Percentiles rank a stretch among this genome's conserved stretches.
These are phyloP conservation scores for Monilinia vaccinii-corymbosi DNA, from an alignment of 2,329 filamentous ascomycete species.

Conservation along the genomic window DNA sequence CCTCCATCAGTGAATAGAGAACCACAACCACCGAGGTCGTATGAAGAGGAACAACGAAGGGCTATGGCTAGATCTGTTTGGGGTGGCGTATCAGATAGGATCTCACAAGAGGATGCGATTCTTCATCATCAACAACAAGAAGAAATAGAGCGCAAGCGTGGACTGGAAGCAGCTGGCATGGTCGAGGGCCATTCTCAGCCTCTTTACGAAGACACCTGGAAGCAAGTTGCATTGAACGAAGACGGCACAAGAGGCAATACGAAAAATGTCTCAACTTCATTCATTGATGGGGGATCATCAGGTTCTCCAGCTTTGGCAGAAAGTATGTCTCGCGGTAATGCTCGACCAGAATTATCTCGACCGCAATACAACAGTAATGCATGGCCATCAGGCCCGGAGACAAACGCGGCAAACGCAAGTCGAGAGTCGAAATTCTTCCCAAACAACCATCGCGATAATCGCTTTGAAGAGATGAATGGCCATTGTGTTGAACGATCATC, in stretches of 20 bases:
- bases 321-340: background rate
- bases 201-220: constrained; percentile 27
- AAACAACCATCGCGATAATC: constrained; percentile 34
- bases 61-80: constrained; percentile 12
- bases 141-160: constrained; percentile 20
- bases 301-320: constrained; percentile 19
- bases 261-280: constrained; percentile 17
- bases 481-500: constrained; percentile 31
- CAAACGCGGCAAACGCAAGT: constrained; percentile 34
- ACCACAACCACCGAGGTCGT: constrained; percentile 13
- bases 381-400: constrained; percentile 23
- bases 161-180: constrained; percentile 21
- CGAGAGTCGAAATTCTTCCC: constrained; percentile 56
- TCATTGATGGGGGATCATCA: constrained; percentile 17
- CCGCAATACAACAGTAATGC: constrained; percentile 25
- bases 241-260: constrained; percentile 25
- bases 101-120: constrained; percentile 22
- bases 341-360: constrained; percentile 16
- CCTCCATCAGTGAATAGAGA: constrained; percentile 21
- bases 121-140: constrained; percentile 19
- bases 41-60: constrained; percentile 17
- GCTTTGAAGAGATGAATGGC: constrained; percentile 31
- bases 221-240: constrained; percentile 24
- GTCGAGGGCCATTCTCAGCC: constrained; percentile 15
- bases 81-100: constrained; percentile 21